A percentile compares a stretch with the other conserved stretches of the same genome.
These are phyloP conservation scores for Auricularia cornea DNA, from an alignment of 768 basidiomycete species.

Conservation along the genomic window DNA sequence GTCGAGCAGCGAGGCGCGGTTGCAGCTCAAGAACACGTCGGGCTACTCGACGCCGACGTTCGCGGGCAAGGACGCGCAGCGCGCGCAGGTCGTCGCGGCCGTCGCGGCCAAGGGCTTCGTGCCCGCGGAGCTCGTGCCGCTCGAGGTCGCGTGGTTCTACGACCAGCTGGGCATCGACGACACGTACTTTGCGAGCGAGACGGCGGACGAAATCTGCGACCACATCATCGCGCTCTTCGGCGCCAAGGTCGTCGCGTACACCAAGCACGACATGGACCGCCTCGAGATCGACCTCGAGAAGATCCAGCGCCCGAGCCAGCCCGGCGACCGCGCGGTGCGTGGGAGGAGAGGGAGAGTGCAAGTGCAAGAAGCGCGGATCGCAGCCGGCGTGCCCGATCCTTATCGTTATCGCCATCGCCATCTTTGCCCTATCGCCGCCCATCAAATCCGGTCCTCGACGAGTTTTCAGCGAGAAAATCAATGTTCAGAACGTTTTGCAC, in stretches of 20 bases:
- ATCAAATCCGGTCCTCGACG: too few species aligned
- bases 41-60: conserved; percentile 91
- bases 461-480: too few species aligned
- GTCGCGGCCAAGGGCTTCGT: conserved; percentile 90
- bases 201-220: conserved; percentile 53
- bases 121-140: conserved; percentile 74
- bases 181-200: conserved; percentile 83
- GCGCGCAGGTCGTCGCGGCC: conserved; percentile 65
- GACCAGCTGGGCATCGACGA: conserved; percentile 81
- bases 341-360: too few species aligned
- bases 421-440: too few species aligned
- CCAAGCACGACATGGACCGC: conserved; percentile 82
- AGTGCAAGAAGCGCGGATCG: too few species aligned
- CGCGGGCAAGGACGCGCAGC: conserved; percentile 85
- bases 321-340: conserved; percentile 29
- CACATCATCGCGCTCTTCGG: conserved; percentile 93
- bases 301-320: conserved; percentile 58
- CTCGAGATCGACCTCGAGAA: conserved; percentile 95
- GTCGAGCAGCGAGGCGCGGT: too few species aligned
- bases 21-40: conserved; percentile 48
- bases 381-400: too few species aligned
- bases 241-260: conserved; percentile 88
- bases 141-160: conserved; percentile 98
- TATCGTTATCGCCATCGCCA: too few species aligned
- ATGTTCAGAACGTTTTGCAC: too few species aligned